Evolutionary conservation across 2,329 filamentous ascomycete species (phyloP).

Genomic region (Fusarium nisikadoi): DNA sequence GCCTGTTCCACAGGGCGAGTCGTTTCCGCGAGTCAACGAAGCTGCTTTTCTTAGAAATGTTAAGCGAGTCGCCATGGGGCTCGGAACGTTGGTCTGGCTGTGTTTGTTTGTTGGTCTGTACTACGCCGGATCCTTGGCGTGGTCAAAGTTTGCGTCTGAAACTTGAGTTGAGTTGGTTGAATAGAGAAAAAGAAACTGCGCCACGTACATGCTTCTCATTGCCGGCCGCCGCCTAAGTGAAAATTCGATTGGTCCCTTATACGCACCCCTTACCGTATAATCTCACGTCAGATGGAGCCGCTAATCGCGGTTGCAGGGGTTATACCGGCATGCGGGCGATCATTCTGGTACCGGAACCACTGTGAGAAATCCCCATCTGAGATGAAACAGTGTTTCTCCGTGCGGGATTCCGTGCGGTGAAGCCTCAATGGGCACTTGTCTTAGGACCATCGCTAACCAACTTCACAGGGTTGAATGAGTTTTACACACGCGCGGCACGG

Average conservation of each 20-base stretch:
- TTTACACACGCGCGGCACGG: background rate
- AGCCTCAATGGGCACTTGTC: background rate
- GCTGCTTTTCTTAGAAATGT: conserved; percentile 35
- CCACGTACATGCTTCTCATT: background rate
- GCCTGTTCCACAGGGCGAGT: conserved; percentile 5
- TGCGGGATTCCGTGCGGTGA: background rate
- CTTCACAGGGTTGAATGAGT: background rate
- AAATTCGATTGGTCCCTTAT: background rate
- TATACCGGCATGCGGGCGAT: background rate
- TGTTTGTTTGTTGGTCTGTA: conserved; percentile 15
- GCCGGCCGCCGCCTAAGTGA: background rate
- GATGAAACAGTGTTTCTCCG: background rate
- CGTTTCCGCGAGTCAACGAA: conserved; percentile 34
- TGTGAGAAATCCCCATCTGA: background rate
- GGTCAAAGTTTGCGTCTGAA: background rate
- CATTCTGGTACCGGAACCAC: background rate
- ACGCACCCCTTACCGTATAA: background rate
- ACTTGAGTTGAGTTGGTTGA: background rate
- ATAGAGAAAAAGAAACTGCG: background rate
- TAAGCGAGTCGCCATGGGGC: conserved; percentile 30
- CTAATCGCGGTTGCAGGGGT: background rate
- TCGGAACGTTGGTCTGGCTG: conserved; percentile 31
- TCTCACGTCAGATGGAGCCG: background rate
- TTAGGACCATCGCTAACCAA: background rate
- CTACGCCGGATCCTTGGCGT: background rate